Conservation (phyloP, 495 filamentous ascomycete genomes). For the Pyrenopolyporus hunteri region DNA sequence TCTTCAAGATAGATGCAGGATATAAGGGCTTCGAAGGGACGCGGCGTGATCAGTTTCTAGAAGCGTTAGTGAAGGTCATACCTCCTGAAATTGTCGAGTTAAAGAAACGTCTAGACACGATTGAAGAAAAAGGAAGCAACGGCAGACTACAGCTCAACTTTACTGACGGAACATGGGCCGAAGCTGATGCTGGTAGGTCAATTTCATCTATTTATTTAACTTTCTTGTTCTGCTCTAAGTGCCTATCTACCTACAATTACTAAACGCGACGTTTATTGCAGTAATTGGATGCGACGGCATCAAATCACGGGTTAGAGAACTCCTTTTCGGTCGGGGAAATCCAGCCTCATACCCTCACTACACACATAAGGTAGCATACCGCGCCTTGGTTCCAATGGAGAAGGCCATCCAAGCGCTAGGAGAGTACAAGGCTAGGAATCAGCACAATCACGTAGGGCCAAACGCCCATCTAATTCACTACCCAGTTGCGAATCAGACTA, state of each 20-base stretch:
- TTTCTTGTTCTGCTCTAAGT: not conserved
- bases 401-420: constrained; percentile 56
- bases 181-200: constrained; percentile 43
- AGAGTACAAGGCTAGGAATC: constrained; percentile 53
- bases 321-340: constrained; percentile 48
- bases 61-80: constrained; percentile 55
- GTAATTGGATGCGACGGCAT: constrained; percentile 50
- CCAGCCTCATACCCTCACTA: constrained; percentile 52
- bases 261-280: not conserved
- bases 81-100: constrained; percentile 46
- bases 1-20: constrained; percentile 31
- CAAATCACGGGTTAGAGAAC: constrained; percentile 42
- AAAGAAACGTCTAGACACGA: constrained; percentile 41
- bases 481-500: constrained; percentile 53
- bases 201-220: not conserved
- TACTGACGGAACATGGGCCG: constrained; percentile 43
- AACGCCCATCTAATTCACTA: constrained; percentile 56
- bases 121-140: constrained; percentile 25
- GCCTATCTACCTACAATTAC: not conserved
- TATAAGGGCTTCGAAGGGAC: constrained; percentile 43
- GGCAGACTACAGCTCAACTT: constrained; percentile 38
- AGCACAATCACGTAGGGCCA: constrained; percentile 53
- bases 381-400: constrained; percentile 59
- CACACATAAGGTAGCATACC: constrained; percentile 58
- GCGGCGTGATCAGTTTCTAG: constrained; percentile 58